These are phyloP conservation scores for Fusarium euwallaceae DNA, from an alignment of 2,329 filamentous ascomycete genomes.

Conservation along the genomic window DNA sequence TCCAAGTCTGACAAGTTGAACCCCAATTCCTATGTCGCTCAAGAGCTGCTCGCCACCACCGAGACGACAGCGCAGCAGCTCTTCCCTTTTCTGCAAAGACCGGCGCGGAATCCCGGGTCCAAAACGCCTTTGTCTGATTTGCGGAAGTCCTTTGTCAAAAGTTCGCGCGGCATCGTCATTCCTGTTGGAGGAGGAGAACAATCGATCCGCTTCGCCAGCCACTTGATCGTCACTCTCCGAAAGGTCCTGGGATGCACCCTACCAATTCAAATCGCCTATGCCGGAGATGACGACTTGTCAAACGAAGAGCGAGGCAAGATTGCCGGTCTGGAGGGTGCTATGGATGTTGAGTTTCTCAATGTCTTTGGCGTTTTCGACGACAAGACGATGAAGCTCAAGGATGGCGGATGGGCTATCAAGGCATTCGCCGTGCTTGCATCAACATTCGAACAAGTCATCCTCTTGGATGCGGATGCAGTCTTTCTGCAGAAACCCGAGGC, in stretches of 20 bases:
- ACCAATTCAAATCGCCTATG: constrained; percentile 54
- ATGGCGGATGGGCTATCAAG: constrained; percentile 56
- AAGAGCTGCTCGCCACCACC: too few species aligned
- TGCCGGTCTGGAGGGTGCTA: constrained; percentile 10
- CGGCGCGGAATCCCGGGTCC: constrained; percentile 8
- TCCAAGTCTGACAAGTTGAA: too few species aligned
- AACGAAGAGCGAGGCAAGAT: constrained; percentile 41
- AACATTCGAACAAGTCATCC: constrained; percentile 52
- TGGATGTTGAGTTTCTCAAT: constrained; percentile 48
- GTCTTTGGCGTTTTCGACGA: constrained; percentile 51
- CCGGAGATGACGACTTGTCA: constrained; percentile 51
- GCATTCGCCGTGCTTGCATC: constrained; percentile 54
- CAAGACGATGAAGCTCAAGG: constrained; percentile 42
- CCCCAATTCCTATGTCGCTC: too few species aligned
- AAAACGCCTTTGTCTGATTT: constrained; percentile 45
- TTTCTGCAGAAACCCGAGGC: constrained; percentile 53
- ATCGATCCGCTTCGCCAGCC: constrained; percentile 49
- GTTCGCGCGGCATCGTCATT: constrained; percentile 50
- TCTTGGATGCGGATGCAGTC: constrained; percentile 55
- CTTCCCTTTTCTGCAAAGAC: constrained; percentile 42
- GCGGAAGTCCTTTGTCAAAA: constrained; percentile 20
- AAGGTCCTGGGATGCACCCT: constrained; percentile 44
- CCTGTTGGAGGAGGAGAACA: constrained; percentile 44
- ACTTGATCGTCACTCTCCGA: constrained; percentile 50
- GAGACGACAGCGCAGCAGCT: constrained; percentile 3